Evolutionary conservation across 331 rosid species (phyloP), one percentile per base, ranked within the genome.

Genomic region (Malus hybrid): DNA sequence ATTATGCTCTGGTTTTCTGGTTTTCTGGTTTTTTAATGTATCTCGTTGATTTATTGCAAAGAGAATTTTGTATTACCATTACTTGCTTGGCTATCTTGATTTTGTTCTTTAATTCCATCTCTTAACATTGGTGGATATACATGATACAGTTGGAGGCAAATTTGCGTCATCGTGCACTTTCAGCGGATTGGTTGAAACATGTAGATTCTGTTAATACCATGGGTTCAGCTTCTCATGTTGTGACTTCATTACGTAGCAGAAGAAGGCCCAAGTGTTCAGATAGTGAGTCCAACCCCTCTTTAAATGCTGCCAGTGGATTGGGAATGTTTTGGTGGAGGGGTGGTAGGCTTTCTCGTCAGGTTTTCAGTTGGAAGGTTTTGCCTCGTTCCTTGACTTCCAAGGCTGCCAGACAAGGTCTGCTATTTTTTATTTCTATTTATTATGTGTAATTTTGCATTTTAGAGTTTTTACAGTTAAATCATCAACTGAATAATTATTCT

Each of bases 291-390:
- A 89, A 80, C 71, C 86, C 91, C 71, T 80, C 93, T 79, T 85
- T 90, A 72, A 88, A 83, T 72, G 71, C 87, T 48, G 70, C 85
- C 59, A 73, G 93, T 87, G 97, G 97, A 69, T 83, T 94, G 87
- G 91, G 89, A 68, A 83, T 85, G 76, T 89, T 83, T 70, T 95
- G 99, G 99, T 90, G 97, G 97, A 90, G 99, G 88, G 99, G 99
- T 70, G 99, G 97, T 73, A 85, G 86, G 84, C 87, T 92, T 85
- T 90, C 99, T 55, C 97, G 97, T 67, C 84, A 86, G 73, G 81
- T 95, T 78, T 95, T 87, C 85, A 89, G 86, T 83, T 95, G 92
- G 85, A 95, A 95, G 87, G 84, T 65, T 78, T 75, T 95, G 83
- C 99, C 99, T 74, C 85, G 52, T 69, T 77, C 93, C 65, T 79